Conservation (phyloP, 148 eudicot species). For the Camellia japonica region DNA sequence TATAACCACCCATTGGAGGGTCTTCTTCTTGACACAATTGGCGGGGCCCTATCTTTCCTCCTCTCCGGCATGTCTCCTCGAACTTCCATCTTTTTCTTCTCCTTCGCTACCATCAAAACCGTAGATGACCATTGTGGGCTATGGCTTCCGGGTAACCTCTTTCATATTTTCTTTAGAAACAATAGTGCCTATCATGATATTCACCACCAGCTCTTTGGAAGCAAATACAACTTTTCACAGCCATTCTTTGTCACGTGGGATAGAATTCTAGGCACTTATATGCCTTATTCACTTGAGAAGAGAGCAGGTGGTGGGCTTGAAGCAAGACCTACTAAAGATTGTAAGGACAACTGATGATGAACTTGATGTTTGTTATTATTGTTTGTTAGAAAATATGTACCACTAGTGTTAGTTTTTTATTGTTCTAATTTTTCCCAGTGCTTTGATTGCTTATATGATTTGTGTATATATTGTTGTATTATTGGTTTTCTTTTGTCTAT, state of each 20-base stretch:
- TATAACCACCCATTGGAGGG: constrained; percentile 83
- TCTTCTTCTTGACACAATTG: constrained; percentile 62
- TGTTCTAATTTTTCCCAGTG: neutral
- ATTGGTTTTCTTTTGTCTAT: constrained; percentile 2
- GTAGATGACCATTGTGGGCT: constrained; percentile 95
- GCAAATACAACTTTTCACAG: constrained; percentile 82
- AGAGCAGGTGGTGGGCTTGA: constrained; percentile 74
- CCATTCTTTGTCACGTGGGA: constrained; percentile 95
- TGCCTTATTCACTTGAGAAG: constrained; percentile 79
- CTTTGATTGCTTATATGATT: constrained; percentile 8
- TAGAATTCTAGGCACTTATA: constrained; percentile 84
- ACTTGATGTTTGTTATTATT: neutral
- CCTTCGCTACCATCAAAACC: constrained; percentile 83
- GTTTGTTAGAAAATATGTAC: constrained; percentile 9
- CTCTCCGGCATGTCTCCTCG: constrained; percentile 80
- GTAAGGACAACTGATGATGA: constrained; percentile 47
- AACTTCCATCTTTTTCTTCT: constrained; percentile 72
- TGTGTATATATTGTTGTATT: constrained; percentile 22
- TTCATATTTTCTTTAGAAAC: constrained; percentile 69
- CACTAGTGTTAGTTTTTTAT: constrained; percentile 8
- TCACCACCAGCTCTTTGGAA: constrained; percentile 93
- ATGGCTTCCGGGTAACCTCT: constrained; percentile 82
- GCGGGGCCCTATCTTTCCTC: constrained; percentile 69
- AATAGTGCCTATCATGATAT: constrained; percentile 91
- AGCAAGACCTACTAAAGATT: constrained; percentile 69